These are phyloP conservation scores for Somion occarium DNA, from an alignment of 1,284 basidiomycete species.

Conservation along the genomic window DNA sequence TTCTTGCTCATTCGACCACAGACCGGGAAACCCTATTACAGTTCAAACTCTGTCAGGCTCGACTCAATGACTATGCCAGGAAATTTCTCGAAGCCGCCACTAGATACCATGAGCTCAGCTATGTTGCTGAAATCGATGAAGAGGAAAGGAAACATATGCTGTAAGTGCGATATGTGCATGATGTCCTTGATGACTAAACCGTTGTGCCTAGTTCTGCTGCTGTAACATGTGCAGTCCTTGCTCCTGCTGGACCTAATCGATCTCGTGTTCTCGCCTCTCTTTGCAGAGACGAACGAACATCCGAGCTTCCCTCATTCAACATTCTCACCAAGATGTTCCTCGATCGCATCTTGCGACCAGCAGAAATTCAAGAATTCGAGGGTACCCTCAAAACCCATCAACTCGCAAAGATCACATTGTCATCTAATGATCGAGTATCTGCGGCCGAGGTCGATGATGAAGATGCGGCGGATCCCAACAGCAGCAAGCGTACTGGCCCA, in stretches of 20 bases:
- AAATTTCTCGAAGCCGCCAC: conserved; percentile 95
- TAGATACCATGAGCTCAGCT: conserved; percentile 92
- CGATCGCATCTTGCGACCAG: conserved; percentile 88
- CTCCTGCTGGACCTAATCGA: conserved; percentile 93
- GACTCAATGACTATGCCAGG: conserved; percentile 88
- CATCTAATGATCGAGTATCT: conserved; percentile 72
- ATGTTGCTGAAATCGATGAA: conserved; percentile 83
- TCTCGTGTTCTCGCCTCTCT: conserved; percentile 89
- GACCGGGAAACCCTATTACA: conserved; percentile 76
- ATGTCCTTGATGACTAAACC: conserved; percentile 2
- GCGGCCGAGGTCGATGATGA: conserved; percentile 52
- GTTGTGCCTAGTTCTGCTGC: conserved; percentile 65
- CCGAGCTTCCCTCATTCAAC: conserved; percentile 76
- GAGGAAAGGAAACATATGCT: conserved; percentile 85
- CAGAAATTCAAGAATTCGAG: conserved; percentile 90
- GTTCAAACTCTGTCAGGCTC: conserved; percentile 88
- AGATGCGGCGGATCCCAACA: conserved; percentile 38
- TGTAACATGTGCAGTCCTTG: conserved; percentile 94
- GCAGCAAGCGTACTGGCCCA: conserved; percentile 78
- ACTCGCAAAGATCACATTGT: conserved; percentile 82
- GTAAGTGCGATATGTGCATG: conserved; percentile 39
- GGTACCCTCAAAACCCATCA: conserved; percentile 87
- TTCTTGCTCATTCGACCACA: conserved; percentile 74
- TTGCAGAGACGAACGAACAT: conserved; percentile 89
- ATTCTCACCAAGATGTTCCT: conserved; percentile 97